These are phyloP conservation scores for Linanthus parryae DNA, from an alignment of 148 eudicot genomes.

Conservation along the genomic window DNA sequence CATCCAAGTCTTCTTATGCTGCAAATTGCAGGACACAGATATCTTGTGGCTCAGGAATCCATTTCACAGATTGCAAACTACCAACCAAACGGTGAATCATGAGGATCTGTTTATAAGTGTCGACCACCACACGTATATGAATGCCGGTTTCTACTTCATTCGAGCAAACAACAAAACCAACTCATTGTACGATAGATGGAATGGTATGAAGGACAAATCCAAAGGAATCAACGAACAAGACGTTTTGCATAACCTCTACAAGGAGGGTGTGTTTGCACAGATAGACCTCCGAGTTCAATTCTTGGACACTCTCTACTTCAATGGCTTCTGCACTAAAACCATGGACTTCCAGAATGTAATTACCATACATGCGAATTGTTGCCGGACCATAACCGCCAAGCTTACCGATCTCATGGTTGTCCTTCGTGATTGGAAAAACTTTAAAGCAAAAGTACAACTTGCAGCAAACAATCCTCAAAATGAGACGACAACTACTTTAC, in stretches of 20 bases:
- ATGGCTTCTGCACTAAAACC: conserved; percentile 63
- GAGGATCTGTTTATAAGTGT: conserved; percentile 52
- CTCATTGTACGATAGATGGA: conserved; percentile 51
- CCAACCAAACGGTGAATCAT: conserved; percentile 19
- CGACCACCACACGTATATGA: conserved; percentile 34
- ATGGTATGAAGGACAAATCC: conserved; percentile 43
- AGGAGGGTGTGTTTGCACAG: conserved; percentile 16
- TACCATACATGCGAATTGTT: conserved; percentile 83
- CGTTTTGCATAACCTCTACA: conserved; percentile 31
- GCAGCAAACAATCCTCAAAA: no score
- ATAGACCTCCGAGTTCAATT: conserved; percentile 30
- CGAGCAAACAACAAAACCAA: conserved; percentile 60
- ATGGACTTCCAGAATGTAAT: conserved; percentile 28
- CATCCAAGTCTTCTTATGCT: no score
- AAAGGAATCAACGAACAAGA: conserved; percentile 69
- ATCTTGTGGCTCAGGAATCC: conserved; percentile 73
- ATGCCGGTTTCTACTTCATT: conserved; percentile 76
- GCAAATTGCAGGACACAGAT: conserved; percentile 71
- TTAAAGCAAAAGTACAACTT: conserved; percentile 9
- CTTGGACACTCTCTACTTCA: conserved; percentile 48
- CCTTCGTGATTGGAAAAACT: conserved; percentile 44
- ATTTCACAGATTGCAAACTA: conserved; percentile 35
- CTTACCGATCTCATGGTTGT: conserved; percentile 40
- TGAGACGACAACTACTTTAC: conserved; percentile 13
- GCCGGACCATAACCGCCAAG: conserved; percentile 61